Evolutionary conservation across 176 grass and related monocot genomes (phyloP), one percentile per base, ranked within the genome.

Genomic region (Aegilops longissima): DNA sequence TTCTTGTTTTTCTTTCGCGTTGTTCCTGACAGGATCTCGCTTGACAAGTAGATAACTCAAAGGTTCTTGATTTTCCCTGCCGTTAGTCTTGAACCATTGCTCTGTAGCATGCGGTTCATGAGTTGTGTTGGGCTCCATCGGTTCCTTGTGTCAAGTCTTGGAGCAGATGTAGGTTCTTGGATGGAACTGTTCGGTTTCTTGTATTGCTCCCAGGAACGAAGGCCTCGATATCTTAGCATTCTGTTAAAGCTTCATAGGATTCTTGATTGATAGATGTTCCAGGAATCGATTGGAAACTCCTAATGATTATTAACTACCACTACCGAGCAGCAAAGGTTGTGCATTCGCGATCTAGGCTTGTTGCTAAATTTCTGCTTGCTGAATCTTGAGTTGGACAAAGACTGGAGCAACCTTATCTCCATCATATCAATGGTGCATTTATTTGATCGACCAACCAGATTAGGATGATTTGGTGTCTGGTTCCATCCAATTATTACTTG

Each of bases 341-440:
- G 29, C n/a, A 33, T 81, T 80, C 70, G 81, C 0, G 18, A 76
- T 91, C 52, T 74, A 14, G 80, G 74, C 52, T 87, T 87, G 44
- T 27, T 62, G 10, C 29, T 23, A 72, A 5, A 85, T 77, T 78
- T 88, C 12, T 33, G 62, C 45, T 52, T 27, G 11, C 30, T 16
- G 9, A 20, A 85, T 81, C 39, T 85, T 47, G 52, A 63, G 51
- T 76, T 45, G 16, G n/a, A 18, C 21, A 45, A 63, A 81, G 76
- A 51, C 59, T 6, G 51, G 35, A 84, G 70, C 24, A 31, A 24
- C 51, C 21, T 81, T 76, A 39, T 44, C 38, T 70, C 63, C 61
- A 9, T 77, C 21, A 30, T 51, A 76, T 2, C 12, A 31, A 25
- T 76, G 44, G 18, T 84, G 42, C 80, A 62, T 33, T 61, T 73